Evolutionary conservation across 306 rosid species (phyloP).

Genomic region (Lathyrus oleraceus): DNA sequence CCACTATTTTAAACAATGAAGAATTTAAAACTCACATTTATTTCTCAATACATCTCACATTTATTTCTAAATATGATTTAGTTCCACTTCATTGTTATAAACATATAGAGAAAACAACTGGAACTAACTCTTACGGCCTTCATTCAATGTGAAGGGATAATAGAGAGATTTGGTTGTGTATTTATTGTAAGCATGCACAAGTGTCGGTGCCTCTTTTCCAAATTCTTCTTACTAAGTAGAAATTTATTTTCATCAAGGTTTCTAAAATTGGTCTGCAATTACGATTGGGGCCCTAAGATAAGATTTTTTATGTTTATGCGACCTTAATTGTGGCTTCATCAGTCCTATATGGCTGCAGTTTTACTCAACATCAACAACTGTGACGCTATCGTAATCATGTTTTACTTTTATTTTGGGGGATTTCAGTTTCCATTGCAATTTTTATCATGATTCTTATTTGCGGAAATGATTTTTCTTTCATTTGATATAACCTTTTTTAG

Average conservation of each 20-base stretch:
- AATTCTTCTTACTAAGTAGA: neutral
- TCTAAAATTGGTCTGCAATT: neutral
- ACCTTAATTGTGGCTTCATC: neutral
- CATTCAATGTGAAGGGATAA: neutral
- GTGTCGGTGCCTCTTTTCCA: neutral
- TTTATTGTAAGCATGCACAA: slow-evolving; percentile 36
- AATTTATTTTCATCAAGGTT: neutral
- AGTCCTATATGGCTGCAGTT: neutral
- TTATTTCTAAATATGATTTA: too few relatives aligned
- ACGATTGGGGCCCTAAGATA: neutral
- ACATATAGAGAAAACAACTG: too few relatives aligned
- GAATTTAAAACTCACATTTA: too few relatives aligned
- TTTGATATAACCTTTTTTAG: slow-evolving; percentile 46
- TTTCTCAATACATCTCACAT: too few relatives aligned
- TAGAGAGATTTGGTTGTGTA: slow-evolving; percentile 28
- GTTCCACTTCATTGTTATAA: too few relatives aligned
- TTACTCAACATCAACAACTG: too few relatives aligned
- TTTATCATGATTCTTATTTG: neutral
- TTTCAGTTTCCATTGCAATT: neutral
- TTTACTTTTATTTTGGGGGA: neutral
- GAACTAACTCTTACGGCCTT: too few relatives aligned
- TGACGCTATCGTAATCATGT: too few relatives aligned
- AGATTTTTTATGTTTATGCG: neutral
- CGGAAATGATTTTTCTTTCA: neutral
- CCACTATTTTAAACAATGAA: too few relatives aligned